Evolutionary conservation across 352 stramenopile species (phyloP), one percentile per base, ranked within the genome.

Genomic region (Globisporangium camurandrum): DNA sequence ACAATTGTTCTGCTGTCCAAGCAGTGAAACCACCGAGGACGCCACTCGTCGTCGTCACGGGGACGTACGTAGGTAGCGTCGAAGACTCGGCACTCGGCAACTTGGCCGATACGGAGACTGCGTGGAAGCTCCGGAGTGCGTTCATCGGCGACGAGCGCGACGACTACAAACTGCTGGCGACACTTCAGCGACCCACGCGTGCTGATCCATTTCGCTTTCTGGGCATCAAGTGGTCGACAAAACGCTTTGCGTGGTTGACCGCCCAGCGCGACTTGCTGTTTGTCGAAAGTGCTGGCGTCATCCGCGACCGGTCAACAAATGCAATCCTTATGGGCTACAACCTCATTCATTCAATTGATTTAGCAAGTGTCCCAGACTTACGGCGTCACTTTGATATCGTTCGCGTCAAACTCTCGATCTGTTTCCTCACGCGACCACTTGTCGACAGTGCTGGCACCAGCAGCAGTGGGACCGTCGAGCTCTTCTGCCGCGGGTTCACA

Each of bases 151-250:
- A 39, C 33, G 33, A 39, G 33, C 33, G 31, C 31, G 31, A 37
- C 31, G 31, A 71, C 46, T 61, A 56, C 24, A 64, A 61, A 22
- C 53, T 78, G 47, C 54, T 82, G 4, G 42, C 62, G 23, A 67
- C 65, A 7, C 46, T 82, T 20, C 47, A 50, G 11, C 45, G 40
- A 23, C 62, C 65, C n/a, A 77, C 57, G 0, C 42, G 46, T 4
- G 42, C 66, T 16, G 62, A 77, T 31, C 71, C 71, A n/a, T 75
- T 77, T 46, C 56, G 60, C 20, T 83, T 69, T 48, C 49, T 74
- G 16, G 60, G 58, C 24, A 43, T 83, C 27, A 83, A 83, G 43
- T 83, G 71, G 71, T 19, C 40, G 23, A 30, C n/a, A 2, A 49
- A 49, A 30, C 43, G 44, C 10, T 41, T 60, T 20, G 27, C 23